Evolutionary conservation across 257 asterid genomes (phyloP).

Genomic region (Nicotiana otophora): DNA sequence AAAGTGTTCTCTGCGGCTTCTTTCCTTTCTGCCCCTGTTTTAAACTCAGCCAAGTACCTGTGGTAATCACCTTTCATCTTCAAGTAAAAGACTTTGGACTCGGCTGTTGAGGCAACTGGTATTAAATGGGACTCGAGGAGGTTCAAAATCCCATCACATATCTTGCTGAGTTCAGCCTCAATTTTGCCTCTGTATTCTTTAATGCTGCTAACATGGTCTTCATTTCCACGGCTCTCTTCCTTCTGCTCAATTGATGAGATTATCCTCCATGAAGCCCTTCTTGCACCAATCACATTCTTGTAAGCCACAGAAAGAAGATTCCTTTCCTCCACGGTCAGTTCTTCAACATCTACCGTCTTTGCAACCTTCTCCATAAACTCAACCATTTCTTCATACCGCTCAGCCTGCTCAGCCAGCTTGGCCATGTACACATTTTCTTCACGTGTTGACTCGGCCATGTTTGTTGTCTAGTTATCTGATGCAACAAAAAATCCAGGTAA

Average conservation of each 20-base stretch:
- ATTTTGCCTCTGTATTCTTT: conserved; percentile 21
- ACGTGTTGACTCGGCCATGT: conserved; percentile 15
- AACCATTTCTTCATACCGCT: conserved; percentile 25
- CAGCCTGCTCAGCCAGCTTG: conserved; percentile 23
- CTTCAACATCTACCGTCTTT: conserved; percentile 17
- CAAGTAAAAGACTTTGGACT: conserved; percentile 24
- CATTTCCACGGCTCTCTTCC: conserved; percentile 21
- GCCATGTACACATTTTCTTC: conserved; percentile 25
- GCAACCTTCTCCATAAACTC: conserved; percentile 25
- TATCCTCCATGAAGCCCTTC: conserved; percentile 28
- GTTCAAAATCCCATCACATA: conserved; percentile 21
- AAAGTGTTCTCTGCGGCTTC: conserved; percentile 22
- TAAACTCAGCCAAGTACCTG: conserved; percentile 24
- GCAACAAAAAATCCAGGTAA: neutral
- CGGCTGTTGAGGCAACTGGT: conserved; percentile 19
- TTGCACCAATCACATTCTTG: conserved; percentile 26
- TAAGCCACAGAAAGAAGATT: conserved; percentile 25
- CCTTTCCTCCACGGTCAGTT: conserved; percentile 21
- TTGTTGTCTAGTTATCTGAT: neutral
- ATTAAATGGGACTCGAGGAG: conserved; percentile 22
- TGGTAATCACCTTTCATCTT: conserved; percentile 28
- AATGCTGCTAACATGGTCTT: conserved; percentile 17
- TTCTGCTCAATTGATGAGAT: conserved; percentile 26
- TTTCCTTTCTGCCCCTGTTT: conserved; percentile 19
- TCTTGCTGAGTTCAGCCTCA: conserved; percentile 24